Percentiles rank a stretch among this genome's conserved stretches.
Conservation (phyloP, 805 yeast genomes). For the Metschnikowia continentalis region DNA sequence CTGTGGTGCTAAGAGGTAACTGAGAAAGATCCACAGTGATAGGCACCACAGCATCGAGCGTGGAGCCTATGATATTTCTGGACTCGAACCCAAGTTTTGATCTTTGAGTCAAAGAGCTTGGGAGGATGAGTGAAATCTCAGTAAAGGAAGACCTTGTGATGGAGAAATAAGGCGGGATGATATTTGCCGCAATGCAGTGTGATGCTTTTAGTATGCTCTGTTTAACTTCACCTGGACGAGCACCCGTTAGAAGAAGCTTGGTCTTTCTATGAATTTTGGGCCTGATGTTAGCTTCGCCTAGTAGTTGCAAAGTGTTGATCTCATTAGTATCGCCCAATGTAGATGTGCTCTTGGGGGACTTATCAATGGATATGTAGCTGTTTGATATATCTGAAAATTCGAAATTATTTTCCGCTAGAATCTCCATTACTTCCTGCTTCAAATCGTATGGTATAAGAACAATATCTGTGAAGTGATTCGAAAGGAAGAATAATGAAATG, state of each 20-base stretch:
- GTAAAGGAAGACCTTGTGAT: constrained; percentile 48
- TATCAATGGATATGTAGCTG: constrained; percentile 29
- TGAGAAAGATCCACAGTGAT: constrained; percentile 49
- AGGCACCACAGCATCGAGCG: constrained; percentile 55
- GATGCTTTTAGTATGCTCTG: constrained; percentile 42
- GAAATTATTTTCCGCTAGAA: constrained; percentile 42
- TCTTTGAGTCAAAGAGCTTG: constrained; percentile 36
- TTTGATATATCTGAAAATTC: constrained; percentile 42
- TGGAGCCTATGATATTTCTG: constrained; percentile 49
- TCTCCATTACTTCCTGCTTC: constrained; percentile 41
- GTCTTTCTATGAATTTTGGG: constrained; percentile 41
- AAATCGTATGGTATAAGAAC: constrained; percentile 52
- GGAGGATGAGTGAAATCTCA: constrained; percentile 48
- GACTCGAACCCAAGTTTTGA: constrained; percentile 37
- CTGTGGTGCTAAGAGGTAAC: constrained; percentile 57
- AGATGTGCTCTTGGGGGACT: not conserved
- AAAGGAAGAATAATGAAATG: constrained; percentile 57
- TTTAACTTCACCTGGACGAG: constrained; percentile 47
- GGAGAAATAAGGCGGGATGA: constrained; percentile 46
- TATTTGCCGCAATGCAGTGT: constrained; percentile 28
- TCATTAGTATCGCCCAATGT: not conserved
- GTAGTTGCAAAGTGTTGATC: constrained; percentile 6
- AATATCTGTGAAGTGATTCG: constrained; percentile 61
- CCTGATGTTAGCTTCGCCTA: constrained; percentile 24
- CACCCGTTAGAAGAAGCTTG: constrained; percentile 53